Evolutionary conservation across 2,329 filamentous ascomycete genomes (phyloP).

Genomic region (Fusarium sp.): DNA sequence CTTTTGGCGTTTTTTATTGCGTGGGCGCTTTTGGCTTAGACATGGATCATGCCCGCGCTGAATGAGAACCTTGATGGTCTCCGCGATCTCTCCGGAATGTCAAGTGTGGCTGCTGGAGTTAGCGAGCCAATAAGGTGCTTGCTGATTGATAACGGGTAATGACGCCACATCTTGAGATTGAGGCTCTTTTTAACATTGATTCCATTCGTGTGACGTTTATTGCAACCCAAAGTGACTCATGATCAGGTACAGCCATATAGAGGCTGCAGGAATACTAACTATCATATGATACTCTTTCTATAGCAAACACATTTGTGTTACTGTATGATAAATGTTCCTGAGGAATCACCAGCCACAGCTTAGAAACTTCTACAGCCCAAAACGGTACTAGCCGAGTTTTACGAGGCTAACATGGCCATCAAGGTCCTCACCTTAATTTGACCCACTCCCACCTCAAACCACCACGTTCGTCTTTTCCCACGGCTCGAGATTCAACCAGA

Average conservation of each 20-base stretch:
- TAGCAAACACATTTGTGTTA: not conserved
- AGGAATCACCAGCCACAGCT: constrained; percentile 21
- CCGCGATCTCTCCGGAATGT: not conserved
- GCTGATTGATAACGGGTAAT: not conserved
- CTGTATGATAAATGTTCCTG: not conserved
- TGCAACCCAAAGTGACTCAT: not conserved
- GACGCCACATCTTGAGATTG: constrained; percentile 29
- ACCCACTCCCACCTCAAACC: constrained; percentile 35
- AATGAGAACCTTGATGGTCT: constrained; percentile 43
- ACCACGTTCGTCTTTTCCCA: not conserved
- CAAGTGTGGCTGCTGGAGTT: constrained; percentile 33
- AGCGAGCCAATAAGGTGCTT: constrained; percentile 21
- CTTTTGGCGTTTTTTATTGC: constrained; percentile 16
- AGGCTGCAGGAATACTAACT: rapidly evolving
- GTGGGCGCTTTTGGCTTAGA: constrained; percentile 12
- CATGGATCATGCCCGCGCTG: constrained; percentile 12
- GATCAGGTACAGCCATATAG: too few relatives aligned
- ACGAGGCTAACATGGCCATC: constrained; percentile 37
- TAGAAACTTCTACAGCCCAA: not conserved
- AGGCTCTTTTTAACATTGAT: constrained; percentile 8
- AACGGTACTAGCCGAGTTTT: not conserved
- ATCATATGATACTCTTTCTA: not conserved
- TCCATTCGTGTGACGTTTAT: not conserved
- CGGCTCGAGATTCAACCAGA: not conserved
- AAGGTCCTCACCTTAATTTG: constrained; percentile 44